Evolutionary conservation across 306 rosid species (phyloP), one percentile per base, ranked within the genome.

Genomic region (Trifolium pratense): DNA sequence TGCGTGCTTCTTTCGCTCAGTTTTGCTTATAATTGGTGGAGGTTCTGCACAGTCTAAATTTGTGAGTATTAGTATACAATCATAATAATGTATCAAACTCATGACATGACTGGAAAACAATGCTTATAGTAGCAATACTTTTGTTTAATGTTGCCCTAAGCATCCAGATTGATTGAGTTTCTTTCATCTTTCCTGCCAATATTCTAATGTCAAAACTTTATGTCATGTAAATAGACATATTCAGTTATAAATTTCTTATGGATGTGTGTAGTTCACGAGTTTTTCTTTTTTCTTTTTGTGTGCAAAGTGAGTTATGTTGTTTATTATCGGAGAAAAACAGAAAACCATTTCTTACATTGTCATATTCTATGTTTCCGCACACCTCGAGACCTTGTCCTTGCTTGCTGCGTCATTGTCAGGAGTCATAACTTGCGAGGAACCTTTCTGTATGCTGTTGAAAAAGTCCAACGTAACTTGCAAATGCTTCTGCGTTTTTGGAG

Each of bases 11-110:
- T 43, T 63, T 66, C 25, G 52, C 76, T 9, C 45, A 48, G 66
- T 68, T 74, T 73, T 68, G 56, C 66, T 43, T 70, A 84, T 71
- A 72, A 75, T 58, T 80, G 74, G 39, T 51, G 77, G 49, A 62
- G 55, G 55, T 18, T 34, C 26, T 76, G 73, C 69, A 58, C 68
- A 55, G 26, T 75, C 8, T 43, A 21, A n/a, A 75, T 52, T 74
- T 46, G 46, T 67, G 21, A 66, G 70, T 73, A 15, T 17, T 17
- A 39, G 66, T 68, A 62, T 69, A 21, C 31, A 43, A 34, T 65
- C 46, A 48, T 16, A 42, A 75, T 32, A 9, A 46, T 60, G 70
- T 48, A 68, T 17, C 34, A 29, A 72, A 51, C 39, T 76, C 48
- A 7, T 76, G 45, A 11, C 43, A 59, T 73, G 60, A 60, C 73